Evolutionary conservation across 768 basidiomycete genomes (phyloP).

Genomic region (Lactarius hengduanensis): DNA sequence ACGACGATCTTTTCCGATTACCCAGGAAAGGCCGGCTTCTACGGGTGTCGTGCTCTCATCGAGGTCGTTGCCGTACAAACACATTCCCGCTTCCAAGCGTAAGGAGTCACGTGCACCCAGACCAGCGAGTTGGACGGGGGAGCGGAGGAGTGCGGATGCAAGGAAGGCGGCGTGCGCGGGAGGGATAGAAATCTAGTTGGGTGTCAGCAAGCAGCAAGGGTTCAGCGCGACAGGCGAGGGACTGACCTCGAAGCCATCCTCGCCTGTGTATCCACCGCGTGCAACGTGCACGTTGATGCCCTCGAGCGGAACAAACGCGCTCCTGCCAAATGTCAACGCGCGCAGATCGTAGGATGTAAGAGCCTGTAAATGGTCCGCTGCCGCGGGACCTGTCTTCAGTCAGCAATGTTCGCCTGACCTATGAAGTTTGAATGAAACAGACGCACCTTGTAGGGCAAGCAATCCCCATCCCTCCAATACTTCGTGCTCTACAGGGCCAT

Average conservation of each 20-base stretch:
- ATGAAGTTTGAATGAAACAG: not conserved
- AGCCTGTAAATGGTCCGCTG: conserved; percentile 74
- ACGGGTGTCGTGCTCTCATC: conserved; percentile 84
- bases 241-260: conserved; percentile 93
- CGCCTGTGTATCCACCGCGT: conserved; percentile 95
- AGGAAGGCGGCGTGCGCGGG: conserved; percentile 72
- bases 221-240: not conserved
- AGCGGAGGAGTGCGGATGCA: conserved; percentile 57
- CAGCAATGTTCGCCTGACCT: not conserved
- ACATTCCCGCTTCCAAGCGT: conserved; percentile 96
- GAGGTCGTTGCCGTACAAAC: conserved; percentile 92
- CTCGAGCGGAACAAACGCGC: conserved; percentile 76
- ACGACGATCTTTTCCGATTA: conserved; percentile 86
- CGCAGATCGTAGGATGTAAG: conserved; percentile 74
- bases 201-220: not conserved
- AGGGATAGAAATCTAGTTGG: conserved; percentile 78
- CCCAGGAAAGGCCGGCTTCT: conserved; percentile 91
- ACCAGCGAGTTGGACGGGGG: conserved; percentile 79
- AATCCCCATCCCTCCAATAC: conserved; percentile 83
- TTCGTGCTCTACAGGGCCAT: conserved; percentile 74
- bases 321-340: conserved; percentile 78
- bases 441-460: conserved; percentile 84
- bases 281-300: conserved; percentile 83
- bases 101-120: conserved; percentile 92
- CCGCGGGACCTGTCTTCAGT: conserved; percentile 64